These are phyloP conservation scores for Suillus paluster DNA, from an alignment of 768 basidiomycete species.

Conservation along the genomic window DNA sequence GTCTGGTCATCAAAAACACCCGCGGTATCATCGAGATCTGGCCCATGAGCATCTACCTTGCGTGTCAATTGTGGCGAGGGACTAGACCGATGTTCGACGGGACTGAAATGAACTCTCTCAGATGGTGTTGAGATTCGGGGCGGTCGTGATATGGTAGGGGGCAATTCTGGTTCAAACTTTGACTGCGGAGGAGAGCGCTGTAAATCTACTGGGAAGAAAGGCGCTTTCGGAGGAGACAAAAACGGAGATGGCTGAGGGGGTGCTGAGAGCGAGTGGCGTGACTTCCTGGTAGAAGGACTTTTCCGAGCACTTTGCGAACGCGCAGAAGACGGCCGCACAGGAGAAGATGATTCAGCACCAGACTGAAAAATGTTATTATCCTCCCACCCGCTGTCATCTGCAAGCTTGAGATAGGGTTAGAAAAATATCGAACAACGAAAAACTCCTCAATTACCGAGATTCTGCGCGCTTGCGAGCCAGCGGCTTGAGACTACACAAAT, in stretches of 20 bases:
- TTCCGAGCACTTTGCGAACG: conserved; percentile 49
- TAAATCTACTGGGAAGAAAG: conserved; percentile 24
- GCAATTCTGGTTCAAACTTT: conserved; percentile 59
- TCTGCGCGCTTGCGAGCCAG: conserved; percentile 57
- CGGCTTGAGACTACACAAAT: conserved; percentile 47
- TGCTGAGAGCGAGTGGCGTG: conserved; percentile 74
- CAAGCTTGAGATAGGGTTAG: conserved; percentile 27
- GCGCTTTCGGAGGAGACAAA: conserved; percentile 43
- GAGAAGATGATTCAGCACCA: conserved; percentile 87
- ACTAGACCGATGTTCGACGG: conserved; percentile 24
- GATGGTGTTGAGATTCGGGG: conserved; percentile 20
- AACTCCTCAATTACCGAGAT: conserved; percentile 49
- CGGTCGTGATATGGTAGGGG: conserved; percentile 41
- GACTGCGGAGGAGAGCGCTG: conserved; percentile 55
- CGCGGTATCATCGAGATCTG: conserved; percentile 23
- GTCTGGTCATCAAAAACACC: conserved; percentile 4
- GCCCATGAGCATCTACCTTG: conserved; percentile 16
- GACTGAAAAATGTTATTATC: conserved; percentile 92
- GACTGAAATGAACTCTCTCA: conserved; percentile 17
- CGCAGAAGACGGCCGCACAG: conserved; percentile 62
- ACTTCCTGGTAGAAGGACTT: conserved; percentile 45
- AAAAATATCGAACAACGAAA: conserved; percentile 15
- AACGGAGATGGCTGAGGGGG: conserved; percentile 59
- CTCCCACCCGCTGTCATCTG: conserved; percentile 85
- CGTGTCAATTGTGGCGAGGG: conserved; percentile 22